Base-by-base conservation (phyloP, 2,329 filamentous ascomycete genomes). In the Colletotrichum sublineola region DNA sequence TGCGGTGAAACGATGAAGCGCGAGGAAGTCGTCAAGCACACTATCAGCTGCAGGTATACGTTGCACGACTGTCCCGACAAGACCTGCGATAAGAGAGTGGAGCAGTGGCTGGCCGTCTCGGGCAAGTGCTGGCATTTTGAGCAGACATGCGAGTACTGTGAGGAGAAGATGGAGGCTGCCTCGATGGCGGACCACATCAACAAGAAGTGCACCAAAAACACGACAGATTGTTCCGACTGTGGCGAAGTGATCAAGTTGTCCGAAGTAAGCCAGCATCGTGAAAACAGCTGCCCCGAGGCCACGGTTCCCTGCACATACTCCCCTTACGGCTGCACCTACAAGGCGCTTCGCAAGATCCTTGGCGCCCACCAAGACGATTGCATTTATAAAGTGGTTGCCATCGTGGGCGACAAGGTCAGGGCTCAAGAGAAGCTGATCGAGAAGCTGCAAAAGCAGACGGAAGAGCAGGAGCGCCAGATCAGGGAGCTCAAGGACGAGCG, bases 21-120 rank as follows among this genome's bases (percentile, higher is more conserved):
- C 11, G 88, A 89, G 53, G 82, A 86, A 36, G 83, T 91, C 11
- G 84, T 87, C 75, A 83, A 84, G 36, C 90, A 92, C 76, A 84
- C 90, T 52, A 84, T 85, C 9, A 84, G 90, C 61, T 92, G 90
- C 77, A 83, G 83, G 1, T 90, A 87, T 75, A 86, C 86, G 6
- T 81, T 86, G 42, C 86, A 90, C 29, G 82, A 83, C n/a, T 92
- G 90, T 75, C 86, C 88, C 0, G 86, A 87, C 46, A 77, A 83
- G 18, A 77, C 79, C 3, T 92, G 90, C 78, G 79, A 82, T 40
- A 85, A 88, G 77, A 83, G 82, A 33, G 82, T 91, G 3, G 82
- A 84, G 15, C 83, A 86, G 58, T 88, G 87, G 74, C 84, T 89
- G 69, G 50, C 71, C 9, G 61, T 44, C 5, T 65, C 64, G 14